phyloP scores from a whole-genome alignment of 169 alveolate species.

The Cryptosporidium ryanae region DNA sequence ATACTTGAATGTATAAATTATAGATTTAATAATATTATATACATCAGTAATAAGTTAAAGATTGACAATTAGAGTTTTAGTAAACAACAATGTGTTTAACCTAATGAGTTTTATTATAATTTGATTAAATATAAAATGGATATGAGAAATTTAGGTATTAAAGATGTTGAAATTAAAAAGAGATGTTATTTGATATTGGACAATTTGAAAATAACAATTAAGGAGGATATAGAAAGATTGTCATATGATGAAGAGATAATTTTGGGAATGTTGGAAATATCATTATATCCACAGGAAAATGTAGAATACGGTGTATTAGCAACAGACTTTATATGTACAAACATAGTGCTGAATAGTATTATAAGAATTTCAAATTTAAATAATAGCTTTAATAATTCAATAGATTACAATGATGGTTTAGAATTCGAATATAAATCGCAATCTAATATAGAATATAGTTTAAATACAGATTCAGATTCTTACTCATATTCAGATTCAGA shows the following conservation, averaged over 20 bases:
- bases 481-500: slow-evolving; percentile 3
- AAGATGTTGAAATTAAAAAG: neutral
- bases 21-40: no score
- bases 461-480: slow-evolving; percentile 6
- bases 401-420: neutral
- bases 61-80: no score
- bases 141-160: no score
- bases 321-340: slow-evolving; percentile 43
- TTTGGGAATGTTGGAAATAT: slow-evolving; percentile 30
- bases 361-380: neutral
- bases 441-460: neutral
- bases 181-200: neutral
- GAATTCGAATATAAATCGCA: neutral
- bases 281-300: slow-evolving; percentile 48
- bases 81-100: no score
- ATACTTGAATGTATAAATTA: no score
- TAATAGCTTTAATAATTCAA: neutral
- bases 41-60: no score
- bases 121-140: no score
- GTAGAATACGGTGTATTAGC: slow-evolving; percentile 25
- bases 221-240: slow-evolving; percentile 18
- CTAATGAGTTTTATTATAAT: no score
- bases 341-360: neutral
- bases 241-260: neutral
- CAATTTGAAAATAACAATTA: neutral